Percentiles rank a stretch among this genome's conserved stretches.
Conservation (phyloP, 148 eudicot species). For the Fagopyrum esculentum region DNA sequence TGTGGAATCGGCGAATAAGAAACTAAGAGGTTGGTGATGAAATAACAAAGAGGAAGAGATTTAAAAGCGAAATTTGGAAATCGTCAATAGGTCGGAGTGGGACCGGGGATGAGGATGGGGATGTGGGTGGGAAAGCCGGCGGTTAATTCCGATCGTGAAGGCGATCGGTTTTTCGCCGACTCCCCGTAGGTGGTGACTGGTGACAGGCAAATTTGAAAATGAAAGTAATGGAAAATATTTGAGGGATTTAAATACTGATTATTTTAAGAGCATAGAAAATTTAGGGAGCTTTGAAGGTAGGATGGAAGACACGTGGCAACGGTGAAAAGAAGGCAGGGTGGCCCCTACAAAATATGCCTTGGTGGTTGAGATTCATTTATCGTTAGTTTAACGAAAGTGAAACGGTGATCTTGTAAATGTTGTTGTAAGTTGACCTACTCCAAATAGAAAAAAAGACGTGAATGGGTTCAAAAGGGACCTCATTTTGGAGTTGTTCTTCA, state of each 20-base stretch:
- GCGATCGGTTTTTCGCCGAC: slow-evolving; percentile 10
- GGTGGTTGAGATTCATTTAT: background rate
- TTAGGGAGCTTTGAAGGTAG: background rate
- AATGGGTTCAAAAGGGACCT: too few species aligned
- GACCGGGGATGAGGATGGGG: background rate
- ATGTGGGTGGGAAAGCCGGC: slow-evolving; percentile 7
- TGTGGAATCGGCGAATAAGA: background rate
- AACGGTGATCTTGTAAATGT: background rate
- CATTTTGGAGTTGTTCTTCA: too few species aligned
- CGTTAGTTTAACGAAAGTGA: background rate
- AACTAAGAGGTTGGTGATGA: background rate
- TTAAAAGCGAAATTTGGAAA: background rate
- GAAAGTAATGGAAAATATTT: background rate
- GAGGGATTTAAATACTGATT: background rate
- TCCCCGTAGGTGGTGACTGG: background rate
- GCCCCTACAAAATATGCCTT: background rate
- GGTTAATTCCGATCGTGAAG: slow-evolving; percentile 6
- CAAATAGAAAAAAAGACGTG: too few species aligned
- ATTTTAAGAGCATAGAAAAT: background rate
- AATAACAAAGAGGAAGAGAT: background rate
- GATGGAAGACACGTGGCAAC: background rate
- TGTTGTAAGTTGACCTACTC: too few species aligned
- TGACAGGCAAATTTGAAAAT: slow-evolving; percentile 7
- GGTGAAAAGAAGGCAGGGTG: background rate
- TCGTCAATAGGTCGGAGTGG: background rate